Evolutionary conservation across 164 flowering plant genomes (phyloP).

Genomic region (Chloranthus sessilifolius): DNA sequence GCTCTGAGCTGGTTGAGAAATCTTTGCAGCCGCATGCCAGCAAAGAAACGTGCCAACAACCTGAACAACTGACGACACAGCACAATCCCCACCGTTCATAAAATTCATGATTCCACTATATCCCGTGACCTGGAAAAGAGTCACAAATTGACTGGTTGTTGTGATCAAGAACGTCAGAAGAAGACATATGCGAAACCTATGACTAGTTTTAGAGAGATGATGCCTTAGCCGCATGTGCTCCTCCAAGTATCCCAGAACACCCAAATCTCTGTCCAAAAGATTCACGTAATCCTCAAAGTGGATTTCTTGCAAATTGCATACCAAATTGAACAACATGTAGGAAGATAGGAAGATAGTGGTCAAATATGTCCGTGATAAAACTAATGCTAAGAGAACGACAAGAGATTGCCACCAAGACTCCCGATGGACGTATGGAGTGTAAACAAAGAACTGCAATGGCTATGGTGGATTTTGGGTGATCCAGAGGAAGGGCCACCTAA

Average conservation of each 20-base stretch:
- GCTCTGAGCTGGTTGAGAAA: conserved; percentile 82
- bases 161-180: conserved; percentile 63
- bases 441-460: too few relatives aligned
- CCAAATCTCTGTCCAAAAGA: conserved; percentile 62
- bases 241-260: conserved; percentile 43
- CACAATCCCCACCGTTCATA: conserved; percentile 57
- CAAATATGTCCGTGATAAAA: conserved; percentile 71
- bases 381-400: conserved; percentile 36
- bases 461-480: too few relatives aligned
- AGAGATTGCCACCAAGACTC: conserved; percentile 58
- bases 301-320: conserved; percentile 83
- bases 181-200: conserved; percentile 81
- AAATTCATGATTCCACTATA: conserved; percentile 46
- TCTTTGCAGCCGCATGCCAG: conserved; percentile 76
- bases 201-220: conserved; percentile 87
- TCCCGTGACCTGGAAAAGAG: conserved; percentile 66
- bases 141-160: conserved; percentile 59
- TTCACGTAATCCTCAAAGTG: conserved; percentile 82
- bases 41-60: conserved; percentile 72
- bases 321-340: conserved; percentile 62
- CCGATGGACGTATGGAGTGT: conserved; percentile 41
- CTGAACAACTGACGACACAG: conserved; percentile 60
- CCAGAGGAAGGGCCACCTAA: too few relatives aligned
- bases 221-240: conserved; percentile 66
- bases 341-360: conserved; percentile 59